Conservation (phyloP, 805 yeast species). For the Metschnikowia dekortorum region DNA sequence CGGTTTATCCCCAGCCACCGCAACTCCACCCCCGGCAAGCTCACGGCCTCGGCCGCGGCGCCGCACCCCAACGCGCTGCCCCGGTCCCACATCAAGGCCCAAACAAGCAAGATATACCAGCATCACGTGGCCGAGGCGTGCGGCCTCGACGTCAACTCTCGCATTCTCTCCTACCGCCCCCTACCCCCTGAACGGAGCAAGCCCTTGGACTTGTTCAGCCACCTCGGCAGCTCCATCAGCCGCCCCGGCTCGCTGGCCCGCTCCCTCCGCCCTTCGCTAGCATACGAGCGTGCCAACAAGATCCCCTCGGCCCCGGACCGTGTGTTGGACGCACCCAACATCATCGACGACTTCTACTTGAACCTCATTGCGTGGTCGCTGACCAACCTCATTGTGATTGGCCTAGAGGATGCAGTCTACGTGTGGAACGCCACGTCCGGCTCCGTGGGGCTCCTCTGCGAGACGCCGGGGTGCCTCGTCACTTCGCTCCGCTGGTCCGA, state of each 20-base stretch:
- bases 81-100: conserved; percentile 50
- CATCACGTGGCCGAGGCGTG: conserved; percentile 91
- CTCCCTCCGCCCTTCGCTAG: conserved; percentile 44
- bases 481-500: conserved; percentile 86
- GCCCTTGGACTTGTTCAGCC: conserved; percentile 31
- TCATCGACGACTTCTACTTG: conserved; percentile 86
- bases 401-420: conserved; percentile 76
- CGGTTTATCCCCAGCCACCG: conserved; percentile 43
- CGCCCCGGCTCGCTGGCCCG: conserved; percentile 10
- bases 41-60: conserved; percentile 26
- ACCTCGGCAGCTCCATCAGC: conserved; percentile 17
- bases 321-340: conserved; percentile 93
- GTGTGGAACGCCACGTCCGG: conserved; percentile 91
- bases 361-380: conserved; percentile 85
- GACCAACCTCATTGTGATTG: conserved; percentile 80
- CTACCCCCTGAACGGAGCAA: conserved; percentile 62
- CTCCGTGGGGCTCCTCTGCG: conserved; percentile 63
- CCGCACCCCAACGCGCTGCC: conserved; percentile 49
- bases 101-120: conserved; percentile 57
- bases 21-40: conserved; percentile 36
- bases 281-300: conserved; percentile 66
- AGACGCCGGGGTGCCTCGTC: conserved; percentile 46
- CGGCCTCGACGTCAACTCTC: conserved; percentile 76
- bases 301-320: conserved; percentile 87
- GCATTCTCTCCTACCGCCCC: conserved; percentile 86